Base-by-base conservation (phyloP, 2,329 filamentous ascomycete genomes). In the Pleomassaria siparia region DNA sequence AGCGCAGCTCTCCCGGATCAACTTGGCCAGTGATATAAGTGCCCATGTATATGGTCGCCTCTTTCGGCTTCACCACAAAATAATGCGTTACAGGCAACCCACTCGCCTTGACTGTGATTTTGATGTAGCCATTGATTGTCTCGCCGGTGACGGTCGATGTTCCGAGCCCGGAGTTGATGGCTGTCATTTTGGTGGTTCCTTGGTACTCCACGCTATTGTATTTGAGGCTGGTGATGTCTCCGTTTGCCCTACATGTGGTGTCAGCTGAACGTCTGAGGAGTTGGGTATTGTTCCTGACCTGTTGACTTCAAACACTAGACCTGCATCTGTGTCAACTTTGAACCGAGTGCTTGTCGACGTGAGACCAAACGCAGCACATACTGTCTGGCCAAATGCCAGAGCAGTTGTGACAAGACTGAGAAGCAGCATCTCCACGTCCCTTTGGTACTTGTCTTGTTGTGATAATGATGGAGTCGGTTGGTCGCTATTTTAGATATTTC, bases 161-260 rank as follows among this genome's bases (percentile, higher is more conserved):
- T 1, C 58, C 56, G 5, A 61, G 51, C 4, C 58, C 58, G 2
- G 56, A 61, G 44, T 59, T 59, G 47, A 61, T 61, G 7, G 47
- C 55, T 10, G 53, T 53, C 4, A 53, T 53, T 48, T 59, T 59
- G 15, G 43, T 13, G 11, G 54, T 58, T 2, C 56, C 56, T 36
- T 61, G 56, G 16, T 59, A 61, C 25, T 61, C 54, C 12, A 59
- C 49, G 12, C 54, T 53, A 32, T 56, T 61, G 44, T 59, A 59
- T 32, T 55, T 56, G 13, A 58, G 45, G 40, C 56, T 58, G 10
- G 48, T 61, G 25, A 61, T 51, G 28, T 61, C 58, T 36, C 58
- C 58, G 33, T 55, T 61, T 11, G 56, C 50, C 33, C 55, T 58
- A 12, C 15, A 29, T 43, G 13, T 16, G 24, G 15, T 30, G n/a